phyloP scores from a whole-genome alignment of 306 rosid genomes.

The Lagenaria siceraria region DNA sequence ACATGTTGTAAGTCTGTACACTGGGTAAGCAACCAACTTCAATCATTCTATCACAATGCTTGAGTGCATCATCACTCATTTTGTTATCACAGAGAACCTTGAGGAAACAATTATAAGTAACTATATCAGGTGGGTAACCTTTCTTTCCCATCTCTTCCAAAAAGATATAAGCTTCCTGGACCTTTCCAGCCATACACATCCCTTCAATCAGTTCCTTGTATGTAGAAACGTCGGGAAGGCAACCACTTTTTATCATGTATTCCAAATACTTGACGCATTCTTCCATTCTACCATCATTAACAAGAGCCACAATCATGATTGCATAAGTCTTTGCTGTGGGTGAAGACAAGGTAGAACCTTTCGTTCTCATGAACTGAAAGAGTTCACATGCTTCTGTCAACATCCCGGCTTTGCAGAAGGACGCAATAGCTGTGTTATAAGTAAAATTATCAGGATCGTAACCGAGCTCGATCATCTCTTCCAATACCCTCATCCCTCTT shows the following conservation, averaged over 20 bases:
- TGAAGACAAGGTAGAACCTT: conserved; percentile 64
- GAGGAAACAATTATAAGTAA: conserved; percentile 83
- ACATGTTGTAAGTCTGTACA: conserved; percentile 78
- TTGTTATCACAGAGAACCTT: conserved; percentile 73
- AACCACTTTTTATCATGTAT: conserved; percentile 68
- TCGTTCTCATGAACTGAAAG: conserved; percentile 77
- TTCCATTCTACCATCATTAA: conserved; percentile 51
- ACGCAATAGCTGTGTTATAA: conserved; percentile 68
- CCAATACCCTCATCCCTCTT: conserved; percentile 59
- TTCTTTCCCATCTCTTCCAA: conserved; percentile 90
- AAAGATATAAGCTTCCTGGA: conserved; percentile 64
- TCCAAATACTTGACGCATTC: conserved; percentile 54
- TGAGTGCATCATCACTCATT: conserved; percentile 60
- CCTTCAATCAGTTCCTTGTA: conserved; percentile 77
- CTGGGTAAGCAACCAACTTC: conserved; percentile 59
- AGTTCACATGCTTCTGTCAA: conserved; percentile 52
- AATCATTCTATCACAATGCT: conserved; percentile 49
- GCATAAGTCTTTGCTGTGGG: conserved; percentile 79
- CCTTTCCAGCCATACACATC: conserved; percentile 68
- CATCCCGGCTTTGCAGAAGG: conserved; percentile 75
- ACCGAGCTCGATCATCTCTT: conserved; percentile 68
- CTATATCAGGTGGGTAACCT: conserved; percentile 84
- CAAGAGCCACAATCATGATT: conserved; percentile 66
- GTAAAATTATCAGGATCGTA: conserved; percentile 70
- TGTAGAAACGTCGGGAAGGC: conserved; percentile 89